Percentiles rank a stretch among this genome's conserved stretches.
phyloP scores from a whole-genome alignment of 1,284 basidiomycete species.

The Caloboletus firmus region DNA sequence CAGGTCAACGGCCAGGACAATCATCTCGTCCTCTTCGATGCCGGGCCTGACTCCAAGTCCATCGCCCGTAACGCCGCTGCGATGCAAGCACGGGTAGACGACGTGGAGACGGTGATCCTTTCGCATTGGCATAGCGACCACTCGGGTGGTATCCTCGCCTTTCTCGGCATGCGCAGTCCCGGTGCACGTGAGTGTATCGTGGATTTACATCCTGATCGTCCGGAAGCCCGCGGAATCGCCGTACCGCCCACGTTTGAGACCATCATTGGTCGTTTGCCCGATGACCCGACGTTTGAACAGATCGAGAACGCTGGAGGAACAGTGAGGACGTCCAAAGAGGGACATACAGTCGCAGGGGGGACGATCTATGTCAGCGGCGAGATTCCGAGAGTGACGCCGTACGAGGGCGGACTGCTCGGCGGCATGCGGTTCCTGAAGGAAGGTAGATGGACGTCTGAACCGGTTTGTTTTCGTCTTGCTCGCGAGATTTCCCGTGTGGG shows the following conservation, averaged over 20 bases:
- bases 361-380: conserved; percentile 77
- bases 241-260: conserved; percentile 56
- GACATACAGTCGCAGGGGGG: conserved; percentile 60
- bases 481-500: not conserved
- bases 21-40: conserved; percentile 72
- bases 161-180: conserved; percentile 47
- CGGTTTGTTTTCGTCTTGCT: conserved; percentile 41
- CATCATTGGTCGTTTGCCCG: conserved; percentile 56
- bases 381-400: conserved; percentile 68
- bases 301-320: conserved; percentile 56
- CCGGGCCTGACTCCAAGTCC: conserved; percentile 72
- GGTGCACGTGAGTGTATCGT: conserved; percentile 45
- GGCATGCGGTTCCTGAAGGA: conserved; percentile 63
- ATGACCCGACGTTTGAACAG: conserved; percentile 70
- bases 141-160: conserved; percentile 69
- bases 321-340: conserved; percentile 55
- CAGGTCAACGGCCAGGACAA: conserved; percentile 42
- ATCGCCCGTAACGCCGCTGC: conserved; percentile 69
- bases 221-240: conserved; percentile 71
- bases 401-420: conserved; percentile 67
- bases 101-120: conserved; percentile 63
- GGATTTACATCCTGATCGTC: conserved; percentile 76
- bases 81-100: conserved; percentile 54
- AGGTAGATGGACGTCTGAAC: conserved; percentile 59
- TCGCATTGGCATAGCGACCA: conserved; percentile 88